Evolutionary conservation across 2,329 filamentous ascomycete species (phyloP), one percentile per base, ranked within the genome.

Genomic region (Ceratocystis albifundus): DNA sequence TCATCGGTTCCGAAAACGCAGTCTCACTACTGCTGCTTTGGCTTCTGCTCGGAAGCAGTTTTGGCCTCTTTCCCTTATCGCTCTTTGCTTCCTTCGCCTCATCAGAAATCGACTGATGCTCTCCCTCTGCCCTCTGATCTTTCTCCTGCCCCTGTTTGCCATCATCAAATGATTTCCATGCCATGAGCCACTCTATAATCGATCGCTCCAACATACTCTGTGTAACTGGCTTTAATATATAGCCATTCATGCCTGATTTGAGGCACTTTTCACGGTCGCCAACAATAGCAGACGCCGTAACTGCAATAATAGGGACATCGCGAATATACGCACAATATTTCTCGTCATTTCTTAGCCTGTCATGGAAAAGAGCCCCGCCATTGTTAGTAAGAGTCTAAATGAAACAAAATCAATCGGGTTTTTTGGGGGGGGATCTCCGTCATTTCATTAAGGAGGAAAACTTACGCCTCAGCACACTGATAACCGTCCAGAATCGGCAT

Each of bases 401-500:
- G 6, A 0, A 4, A 15, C 12, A 12, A 15, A 4, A 15, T 12
- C 36, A 41, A 1, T 4, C 3, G 3, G 3, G 12, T 41, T 41
- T 12, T 17, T n/a, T n/a, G n/a, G n/a, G n/a, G n/a, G n/a, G 22
- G 46, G 17, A 6, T 7, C n/a, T 0, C 6, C 10, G n/a, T 41
- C 36, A 41, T 15, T 12, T 12, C 36, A 41, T 1, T 15, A 53
- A 3, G 28, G 55, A 12, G 4, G 15, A 59, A 41, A 45, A 63
- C 68, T 67, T 55, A 68, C 8, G 88, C 80, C 70, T 90, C 87
- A 0, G 88, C 92, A 53, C 88, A 88, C 67, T 84, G 83, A 73
- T 92, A 92, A 0, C 89, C 89, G 71, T 92, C 89, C 69, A 90
- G 84, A 48, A 90, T 83, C 30, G 85, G 84, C 84, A 89, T 88